Evolutionary conservation across 2,329 filamentous ascomycete species (phyloP), one percentile per base, ranked within the genome.

Genomic region (Penicillium polonicum): DNA sequence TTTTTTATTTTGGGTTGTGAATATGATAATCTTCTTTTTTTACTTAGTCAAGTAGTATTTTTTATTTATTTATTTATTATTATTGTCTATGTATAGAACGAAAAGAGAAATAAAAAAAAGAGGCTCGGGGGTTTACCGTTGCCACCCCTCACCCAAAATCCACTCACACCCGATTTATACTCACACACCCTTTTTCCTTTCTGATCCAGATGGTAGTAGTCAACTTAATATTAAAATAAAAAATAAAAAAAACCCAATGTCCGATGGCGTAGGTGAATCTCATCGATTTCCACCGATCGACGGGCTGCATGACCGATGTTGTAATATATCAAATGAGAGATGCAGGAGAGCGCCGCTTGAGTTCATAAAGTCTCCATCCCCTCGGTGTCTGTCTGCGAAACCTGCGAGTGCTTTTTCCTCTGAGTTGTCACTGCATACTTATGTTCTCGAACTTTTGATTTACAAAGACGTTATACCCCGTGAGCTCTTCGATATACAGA

Each of bases 261-360:
- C 60, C 63, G 68, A 72, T 67, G 59, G 63, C 58, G 66, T 68
- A 65, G 65, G 70, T 67, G 73, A 74, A 68, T 70, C 72, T 72
- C 65, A 66, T 72, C 64, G 68, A 71, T 70, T 71, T 60, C 59
- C 63, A 67, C 70, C 68, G 75, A 77, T 77, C 74, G 73, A 75
- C 74, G 67, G 65, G 70, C 72, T 77, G 75, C 75, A 78, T 77
- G 75, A 78, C 75, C 72, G 69, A 67, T 70, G 68, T 68, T 70
- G 68, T 70, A 69, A 70, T 69, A 73, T 75, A 74, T 76, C 75
- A 76, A 77, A 77, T 77, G 72, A 74, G 73, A 77, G 68, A 61
- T 70, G 68, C 69, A 72, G 70, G 60, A 74, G 64, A 65, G 63
- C 65, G 68, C 67, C 68, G 67, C 63, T 62, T 60, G 62, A 60